These are phyloP conservation scores for Saccharomycopsis crataegensis DNA, from an alignment of 1,139 yeast species.

Conservation along the genomic window DNA sequence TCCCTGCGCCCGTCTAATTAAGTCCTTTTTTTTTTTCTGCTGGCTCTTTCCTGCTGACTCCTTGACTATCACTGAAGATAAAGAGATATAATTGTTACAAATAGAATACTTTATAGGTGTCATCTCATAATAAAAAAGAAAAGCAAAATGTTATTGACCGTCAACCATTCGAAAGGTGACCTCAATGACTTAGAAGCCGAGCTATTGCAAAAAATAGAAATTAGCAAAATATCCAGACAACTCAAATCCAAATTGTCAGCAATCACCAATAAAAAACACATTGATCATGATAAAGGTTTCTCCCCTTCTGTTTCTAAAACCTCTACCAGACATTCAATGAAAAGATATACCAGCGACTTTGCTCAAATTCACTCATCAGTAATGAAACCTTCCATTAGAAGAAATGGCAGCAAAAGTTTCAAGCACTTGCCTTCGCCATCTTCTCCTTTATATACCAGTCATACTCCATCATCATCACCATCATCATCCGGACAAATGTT, in stretches of 20 bases:
- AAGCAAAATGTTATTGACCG: neutral
- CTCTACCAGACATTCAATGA: neutral
- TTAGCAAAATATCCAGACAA: conserved; percentile 16
- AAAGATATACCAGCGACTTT: neutral
- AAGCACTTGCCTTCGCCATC: neutral
- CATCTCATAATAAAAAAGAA: neutral
- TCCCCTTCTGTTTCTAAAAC: neutral
- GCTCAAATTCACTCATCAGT: neutral
- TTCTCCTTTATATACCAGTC: conserved; percentile 4
- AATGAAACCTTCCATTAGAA: neutral
- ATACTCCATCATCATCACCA: neutral
- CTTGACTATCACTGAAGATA: no score
- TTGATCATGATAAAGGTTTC: neutral
- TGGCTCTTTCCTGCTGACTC: no score
- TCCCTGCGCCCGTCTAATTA: no score
- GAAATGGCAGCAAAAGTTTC: neutral
- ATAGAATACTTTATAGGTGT: no score
- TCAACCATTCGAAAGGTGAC: neutral
- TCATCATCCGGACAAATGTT: neutral
- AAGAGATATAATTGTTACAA: no score
- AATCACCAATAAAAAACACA: conserved; percentile 3
- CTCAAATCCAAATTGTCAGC: conserved; percentile 16
- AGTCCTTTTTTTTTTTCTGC: no score
- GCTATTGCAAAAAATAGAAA: conserved; percentile 18
- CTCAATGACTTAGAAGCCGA: conserved; percentile 11